Base-by-base conservation (phyloP, 1,139 yeast species). In the Magnusiomyces tetraspermus region DNA sequence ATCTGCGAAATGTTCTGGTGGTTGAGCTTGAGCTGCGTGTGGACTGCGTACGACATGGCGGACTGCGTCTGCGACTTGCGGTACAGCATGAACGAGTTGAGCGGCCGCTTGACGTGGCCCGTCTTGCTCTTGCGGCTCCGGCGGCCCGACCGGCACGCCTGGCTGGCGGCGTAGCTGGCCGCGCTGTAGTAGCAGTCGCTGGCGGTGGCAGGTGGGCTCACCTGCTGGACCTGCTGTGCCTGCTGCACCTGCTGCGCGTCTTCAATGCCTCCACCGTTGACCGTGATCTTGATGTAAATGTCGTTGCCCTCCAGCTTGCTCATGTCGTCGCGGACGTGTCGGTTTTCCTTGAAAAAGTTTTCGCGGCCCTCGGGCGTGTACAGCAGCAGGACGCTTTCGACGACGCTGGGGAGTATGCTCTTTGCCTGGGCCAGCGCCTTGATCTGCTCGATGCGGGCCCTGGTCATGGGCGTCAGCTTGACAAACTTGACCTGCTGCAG, bases 41-140 rank as follows among this genome's bases (percentile, higher is more conserved):
- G 63, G 31, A 71, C 63, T 10, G 74, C 72, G 36, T 71, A 66
- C 2, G 74, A 67, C 59, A 71, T 64, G 23, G 75, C 72, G 8
- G 71, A 68, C 57, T 71, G 75, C 47, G 75, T 72, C 65, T 74
- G 72, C 10, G 72, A 60, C 43, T 72, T 66, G 55, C 79, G 68
- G 58, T 76, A 76, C 17, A 76, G 67, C 79, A 76, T 75, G 58
- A 75, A 76, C 31, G 77, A 73, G 63, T 76, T 76, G 54, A 76
- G 64, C 0, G 79, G 79, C 36, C 80, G 70, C 59, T 76, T 76
- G 54, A 75, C 68, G 51, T 68, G 60, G 53, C 62, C 60, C n/a
- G 61, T 60, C 21, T 55, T 52, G 37, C 58, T 58, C 51, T 61
- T 60, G 49, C 63, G 56, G 43, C 58, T 59, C 51, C 58, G 61